Evolutionary conservation across 2,329 filamentous ascomycete genomes (phyloP), one percentile per base, ranked within the genome.

Genomic region (Cryphonectria radicalis): DNA sequence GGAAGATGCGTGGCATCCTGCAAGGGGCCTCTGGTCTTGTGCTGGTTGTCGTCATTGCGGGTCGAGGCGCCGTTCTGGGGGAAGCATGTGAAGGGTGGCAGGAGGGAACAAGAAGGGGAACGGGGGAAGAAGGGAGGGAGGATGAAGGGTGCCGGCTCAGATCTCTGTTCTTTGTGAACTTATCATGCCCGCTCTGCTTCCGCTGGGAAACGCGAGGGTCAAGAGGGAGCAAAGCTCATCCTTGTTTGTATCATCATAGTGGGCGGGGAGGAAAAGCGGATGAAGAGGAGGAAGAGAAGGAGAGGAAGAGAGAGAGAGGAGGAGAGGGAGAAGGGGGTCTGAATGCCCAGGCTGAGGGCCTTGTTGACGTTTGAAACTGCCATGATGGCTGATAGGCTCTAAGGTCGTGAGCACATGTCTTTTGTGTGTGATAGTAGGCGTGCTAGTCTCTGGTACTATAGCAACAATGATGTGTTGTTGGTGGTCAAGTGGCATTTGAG

Each of bases 121-220:
- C 25, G 68, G 35, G 14, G 62, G 22, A 28, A n/a, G 37, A 35
- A 42, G 37, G 25, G 42, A 4, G 4, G 17, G 14, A 28, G 59
- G 59, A 25, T 60, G 42, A 37, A 6, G 28, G 57, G 63, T 63
- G 73, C 74, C 76, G 78, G 78, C 78, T 80, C 78, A 76, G 78
- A 79, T 80, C 74, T 80, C 78, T 79, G 78, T 80, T 80, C 78
- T 80, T 77, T 66, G 66, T 22, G 68, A 71, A 70, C 73, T 73
- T 76, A 37, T 70, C 64, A 72, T 69, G 32, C 69, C 72, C 55
- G 64, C 63, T 62, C 70, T 68, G 70, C 65, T 62, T 67, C 62
- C 55, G 35, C 53, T 60, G 40, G 40, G 59, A 69, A 59, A n/a
- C 62, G 42, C 53, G 68, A 66, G 70, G 72, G 71, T 73, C 66